These are phyloP conservation scores for Yamadazyma tumulicola DNA, from an alignment of 805 yeast genomes.

Conservation along the genomic window DNA sequence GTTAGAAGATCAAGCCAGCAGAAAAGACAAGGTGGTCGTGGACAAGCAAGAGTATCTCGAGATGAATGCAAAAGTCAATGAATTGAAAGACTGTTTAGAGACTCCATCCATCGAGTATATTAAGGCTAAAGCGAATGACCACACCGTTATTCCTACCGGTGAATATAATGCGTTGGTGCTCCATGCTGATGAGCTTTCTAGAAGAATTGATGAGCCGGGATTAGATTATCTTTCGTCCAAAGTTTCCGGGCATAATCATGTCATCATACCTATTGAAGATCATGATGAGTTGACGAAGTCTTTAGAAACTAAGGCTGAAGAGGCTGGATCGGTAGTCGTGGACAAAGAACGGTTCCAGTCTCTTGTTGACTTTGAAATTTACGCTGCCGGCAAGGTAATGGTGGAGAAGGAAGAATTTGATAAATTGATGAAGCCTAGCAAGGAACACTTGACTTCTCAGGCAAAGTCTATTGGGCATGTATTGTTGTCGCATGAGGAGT, in stretches of 20 bases:
- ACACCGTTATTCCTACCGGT: background rate
- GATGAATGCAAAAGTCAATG: background rate
- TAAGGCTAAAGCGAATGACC: slow-evolving; percentile 9
- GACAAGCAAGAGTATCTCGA: background rate
- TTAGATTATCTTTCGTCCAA: slow-evolving; percentile 15
- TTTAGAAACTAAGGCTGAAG: slow-evolving; percentile 24
- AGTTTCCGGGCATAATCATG: slow-evolving; percentile 3
- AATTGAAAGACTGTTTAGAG: background rate
- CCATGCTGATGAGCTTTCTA: too few relatives aligned
- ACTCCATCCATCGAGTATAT: slow-evolving; percentile 16
- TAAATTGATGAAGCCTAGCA: slow-evolving; percentile 5
- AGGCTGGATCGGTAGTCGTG: slow-evolving; percentile 1
- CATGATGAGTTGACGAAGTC: slow-evolving; percentile 20
- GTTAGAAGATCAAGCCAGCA: slow-evolving; percentile 7
- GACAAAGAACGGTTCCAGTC: background rate
- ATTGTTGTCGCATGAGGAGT: slow-evolving; percentile 13
- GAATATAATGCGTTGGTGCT: background rate
- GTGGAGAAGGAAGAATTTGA: background rate
- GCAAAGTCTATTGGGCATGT: slow-evolving; percentile 14
- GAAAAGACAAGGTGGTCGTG: slow-evolving; percentile 2
- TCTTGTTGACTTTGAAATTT: too few relatives aligned
- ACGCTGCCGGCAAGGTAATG: too few relatives aligned
- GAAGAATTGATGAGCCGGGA: slow-evolving; percentile 24
- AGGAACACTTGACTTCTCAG: slow-evolving; percentile 13
- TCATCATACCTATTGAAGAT: slow-evolving; percentile 11